Evolutionary conservation across 352 stramenopile species (phyloP).

Genomic region (Phytophthora cactorum): DNA sequence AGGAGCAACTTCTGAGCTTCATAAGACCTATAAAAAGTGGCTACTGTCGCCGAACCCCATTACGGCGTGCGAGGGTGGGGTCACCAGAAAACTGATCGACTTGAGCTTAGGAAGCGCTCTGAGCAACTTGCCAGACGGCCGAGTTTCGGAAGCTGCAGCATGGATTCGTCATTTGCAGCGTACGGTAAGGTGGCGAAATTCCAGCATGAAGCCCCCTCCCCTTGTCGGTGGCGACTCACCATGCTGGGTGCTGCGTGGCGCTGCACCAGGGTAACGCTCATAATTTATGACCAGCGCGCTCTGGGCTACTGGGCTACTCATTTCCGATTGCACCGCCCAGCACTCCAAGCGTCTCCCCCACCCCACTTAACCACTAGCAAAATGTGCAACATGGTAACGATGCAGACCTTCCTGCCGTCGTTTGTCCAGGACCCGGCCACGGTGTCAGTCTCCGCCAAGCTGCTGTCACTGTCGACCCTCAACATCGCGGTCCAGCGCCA

Average conservation of each 20-base stretch:
- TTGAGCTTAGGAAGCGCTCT: too few species aligned
- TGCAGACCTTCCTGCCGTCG: conserved; percentile 9
- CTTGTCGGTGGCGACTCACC: not conserved
- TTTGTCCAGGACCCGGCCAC: conserved; percentile 24
- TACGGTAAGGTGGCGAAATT: conserved; percentile 6
- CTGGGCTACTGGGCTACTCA: not conserved
- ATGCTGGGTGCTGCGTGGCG: not conserved
- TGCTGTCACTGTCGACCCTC: not conserved
- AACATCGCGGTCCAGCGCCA: not conserved
- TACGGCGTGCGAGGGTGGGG: too few species aligned
- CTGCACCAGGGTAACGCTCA: not conserved
- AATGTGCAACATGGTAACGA: conserved; percentile 32
- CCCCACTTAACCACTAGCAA: not conserved
- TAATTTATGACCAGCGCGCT: not conserved
- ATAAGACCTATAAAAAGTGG: not conserved
- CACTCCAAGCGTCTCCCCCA: not conserved
- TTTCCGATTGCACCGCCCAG: conserved; percentile 6
- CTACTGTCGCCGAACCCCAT: too few species aligned
- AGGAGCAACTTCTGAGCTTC: not conserved
- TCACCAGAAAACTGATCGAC: too few species aligned
- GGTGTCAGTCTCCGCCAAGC: conserved; percentile 5
- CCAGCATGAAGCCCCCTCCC: not conserved
- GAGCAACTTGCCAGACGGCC: too few species aligned
- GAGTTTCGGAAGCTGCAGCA: not conserved
- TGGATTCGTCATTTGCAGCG: not conserved